Percentiles rank a stretch among this genome's conserved stretches.
Evolutionary conservation across 2,329 filamentous ascomycete species (phyloP).

Genomic region (Aspergillus ochraceus): DNA sequence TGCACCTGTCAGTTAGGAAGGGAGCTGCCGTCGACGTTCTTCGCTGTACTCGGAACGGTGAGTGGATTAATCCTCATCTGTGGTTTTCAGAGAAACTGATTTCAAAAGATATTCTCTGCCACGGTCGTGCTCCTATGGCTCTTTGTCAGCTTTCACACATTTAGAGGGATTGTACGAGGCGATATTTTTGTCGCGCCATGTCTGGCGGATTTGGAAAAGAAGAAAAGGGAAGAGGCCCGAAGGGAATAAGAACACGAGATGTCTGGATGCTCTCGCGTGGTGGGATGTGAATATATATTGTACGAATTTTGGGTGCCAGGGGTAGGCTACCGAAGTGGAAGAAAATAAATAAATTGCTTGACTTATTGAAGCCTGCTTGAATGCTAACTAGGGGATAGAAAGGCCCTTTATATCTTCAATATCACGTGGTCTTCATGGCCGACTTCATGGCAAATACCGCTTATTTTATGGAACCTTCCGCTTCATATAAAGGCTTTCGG

Average conservation of each 20-base stretch:
- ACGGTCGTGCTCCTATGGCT: slow-evolving; percentile 56
- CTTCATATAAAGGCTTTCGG: no score
- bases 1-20: slow-evolving; percentile 41
- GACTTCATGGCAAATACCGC: no score
- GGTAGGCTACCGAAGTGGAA: no score
- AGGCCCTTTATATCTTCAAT: no score
- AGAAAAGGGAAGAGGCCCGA: neutral
- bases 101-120: slow-evolving; percentile 11
- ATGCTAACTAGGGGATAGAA: no score
- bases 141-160: slow-evolving; percentile 37
- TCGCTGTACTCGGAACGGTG: slow-evolving; percentile 55
- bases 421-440: no score
- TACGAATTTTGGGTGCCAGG: no score
- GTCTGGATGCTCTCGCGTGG: neutral
- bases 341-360: no score
- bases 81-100: neutral
- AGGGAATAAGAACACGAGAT: neutral
- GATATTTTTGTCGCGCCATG: slow-evolving; percentile 16
- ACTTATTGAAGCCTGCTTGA: no score
- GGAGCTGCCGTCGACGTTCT: slow-evolving; percentile 56
- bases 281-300: no score
- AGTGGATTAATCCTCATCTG: slow-evolving; percentile 2
- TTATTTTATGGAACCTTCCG: no score
- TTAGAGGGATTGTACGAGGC: neutral
- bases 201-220: slow-evolving; percentile 6